phyloP scores from a whole-genome alignment of 108 stramenopile genomes.

The Conticribra guillardii region DNA sequence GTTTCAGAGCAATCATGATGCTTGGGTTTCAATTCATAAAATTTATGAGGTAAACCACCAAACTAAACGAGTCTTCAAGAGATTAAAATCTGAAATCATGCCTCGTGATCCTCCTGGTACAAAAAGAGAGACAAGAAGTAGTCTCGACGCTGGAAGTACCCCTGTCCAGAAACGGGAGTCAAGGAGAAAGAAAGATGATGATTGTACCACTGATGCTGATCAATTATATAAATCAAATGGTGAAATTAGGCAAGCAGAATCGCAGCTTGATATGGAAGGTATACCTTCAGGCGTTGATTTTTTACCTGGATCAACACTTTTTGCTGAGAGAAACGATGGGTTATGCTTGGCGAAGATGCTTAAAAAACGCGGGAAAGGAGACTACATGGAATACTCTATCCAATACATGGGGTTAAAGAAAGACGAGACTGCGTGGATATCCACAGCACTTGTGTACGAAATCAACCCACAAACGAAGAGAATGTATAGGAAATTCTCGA shows the following conservation, averaged over 20 bases:
- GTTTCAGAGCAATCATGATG: slow-evolving; percentile 44
- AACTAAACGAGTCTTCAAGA: slow-evolving; percentile 51
- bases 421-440: slow-evolving; percentile 43
- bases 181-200: slow-evolving; percentile 29
- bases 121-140: slow-evolving; percentile 15
- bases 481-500: slow-evolving; percentile 35
- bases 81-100: slow-evolving; percentile 16
- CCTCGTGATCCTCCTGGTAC: background rate
- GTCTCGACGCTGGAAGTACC: slow-evolving; percentile 14
- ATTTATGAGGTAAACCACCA: slow-evolving; percentile 56
- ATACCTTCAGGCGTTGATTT: slow-evolving; percentile 54
- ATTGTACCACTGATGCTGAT: slow-evolving; percentile 7
- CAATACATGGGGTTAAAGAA: slow-evolving; percentile 50
- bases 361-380: slow-evolving; percentile 54
- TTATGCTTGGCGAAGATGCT: slow-evolving; percentile 52
- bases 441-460: slow-evolving; percentile 45
- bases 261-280: slow-evolving; percentile 37
- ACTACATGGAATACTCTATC: slow-evolving; percentile 52
- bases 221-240: background rate
- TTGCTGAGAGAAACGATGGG: slow-evolving; percentile 45
- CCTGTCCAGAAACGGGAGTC: slow-evolving; percentile 19
- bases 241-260: background rate
- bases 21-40: slow-evolving; percentile 51
- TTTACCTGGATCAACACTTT: slow-evolving; percentile 55
- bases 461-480: slow-evolving; percentile 61